Evolutionary conservation across 2,329 filamentous ascomycete species (phyloP), one percentile per base, ranked within the genome.

Genomic region (Chaetomium sp.): DNA sequence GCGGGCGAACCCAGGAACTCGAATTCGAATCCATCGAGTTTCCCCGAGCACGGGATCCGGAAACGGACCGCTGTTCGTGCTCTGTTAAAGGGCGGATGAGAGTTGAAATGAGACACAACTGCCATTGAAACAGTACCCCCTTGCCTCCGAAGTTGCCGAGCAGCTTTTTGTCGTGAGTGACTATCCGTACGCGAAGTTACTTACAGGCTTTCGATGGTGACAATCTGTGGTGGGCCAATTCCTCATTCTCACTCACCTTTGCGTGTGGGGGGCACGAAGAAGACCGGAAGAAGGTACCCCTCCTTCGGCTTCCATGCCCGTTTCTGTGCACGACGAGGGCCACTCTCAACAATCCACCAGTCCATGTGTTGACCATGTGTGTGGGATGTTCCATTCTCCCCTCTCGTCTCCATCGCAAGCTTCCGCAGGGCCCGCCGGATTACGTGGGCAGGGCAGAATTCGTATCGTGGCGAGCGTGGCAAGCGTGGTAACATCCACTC

Each of bases 311-410:
- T 33, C 19, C 19, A 27, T 27, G 19, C 19, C 19, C 19, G 19
- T 27, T 36, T 27, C 32, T 42, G 40, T 14, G 19, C 37, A 36
- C 37, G 14, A 43, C 52, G 37, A 54, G 36, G 32, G 34, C 19
- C 48, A 47, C 11, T 46, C 35, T 32, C 50, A 49, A 32, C 4
- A 32, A 9, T 19, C n/a, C 42, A 44, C 40, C 57, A 53, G 47
- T 50, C 54, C 54, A 57, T 53, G 54, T 55, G 57, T 49, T 35
- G 46, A 49, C 54, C 57, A 57, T 57, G 57, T 56, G 57, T 53
- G 40, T 12, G 52, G 34, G 44, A 48, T 59, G 51, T 14, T 40
- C 49, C 55, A 40, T 53, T 53, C 41, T 36, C 34, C 19, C 19
- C 19, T 27, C 19, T 27, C 19, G 19, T 27, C 19, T 27, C 19